Evolutionary conservation across 306 rosid genomes (phyloP).

Genomic region (Dryas drummondii): DNA sequence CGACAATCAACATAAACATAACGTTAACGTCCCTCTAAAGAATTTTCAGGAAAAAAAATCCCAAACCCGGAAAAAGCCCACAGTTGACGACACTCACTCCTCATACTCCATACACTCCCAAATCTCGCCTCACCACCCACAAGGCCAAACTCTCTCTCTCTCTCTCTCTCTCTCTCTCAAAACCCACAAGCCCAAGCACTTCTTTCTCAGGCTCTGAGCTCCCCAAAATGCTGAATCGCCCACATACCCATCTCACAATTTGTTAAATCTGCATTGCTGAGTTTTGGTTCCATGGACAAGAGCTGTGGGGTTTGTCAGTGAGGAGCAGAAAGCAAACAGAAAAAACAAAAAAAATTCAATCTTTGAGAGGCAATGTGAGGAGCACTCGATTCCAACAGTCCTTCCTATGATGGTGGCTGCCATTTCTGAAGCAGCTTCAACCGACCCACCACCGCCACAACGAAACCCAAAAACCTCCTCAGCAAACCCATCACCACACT

Average conservation of each 20-base stretch:
- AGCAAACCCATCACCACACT: neutral
- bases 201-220: slow-evolving; percentile 15
- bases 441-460: slow-evolving; percentile 20
- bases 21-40: slow-evolving; percentile 56
- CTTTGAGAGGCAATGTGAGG: slow-evolving; percentile 52
- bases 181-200: slow-evolving; percentile 27
- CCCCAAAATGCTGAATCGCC: slow-evolving; percentile 41
- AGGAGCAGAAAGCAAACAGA: neutral
- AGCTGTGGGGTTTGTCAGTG: slow-evolving; percentile 22
- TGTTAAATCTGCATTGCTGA: slow-evolving; percentile 31
- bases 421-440: slow-evolving; percentile 67
- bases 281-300: neutral
- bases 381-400: neutral
- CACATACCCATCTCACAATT: slow-evolving; percentile 35
- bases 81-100: slow-evolving; percentile 13
- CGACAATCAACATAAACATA: slow-evolving; percentile 21
- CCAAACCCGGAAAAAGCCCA: slow-evolving; percentile 32
- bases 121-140: slow-evolving; percentile 24
- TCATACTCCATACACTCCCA: slow-evolving; percentile 13
- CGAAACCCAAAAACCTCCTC: slow-evolving; percentile 36
- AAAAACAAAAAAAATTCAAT: slow-evolving; percentile 16
- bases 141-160: slow-evolving; percentile 31
- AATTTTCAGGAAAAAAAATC: slow-evolving; percentile 35
- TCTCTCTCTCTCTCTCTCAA: slow-evolving; percentile 23
- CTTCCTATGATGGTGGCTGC: slow-evolving; percentile 85